Base-by-base conservation (phyloP, 148 eudicot species). In the Talinum fruticosum region DNA sequence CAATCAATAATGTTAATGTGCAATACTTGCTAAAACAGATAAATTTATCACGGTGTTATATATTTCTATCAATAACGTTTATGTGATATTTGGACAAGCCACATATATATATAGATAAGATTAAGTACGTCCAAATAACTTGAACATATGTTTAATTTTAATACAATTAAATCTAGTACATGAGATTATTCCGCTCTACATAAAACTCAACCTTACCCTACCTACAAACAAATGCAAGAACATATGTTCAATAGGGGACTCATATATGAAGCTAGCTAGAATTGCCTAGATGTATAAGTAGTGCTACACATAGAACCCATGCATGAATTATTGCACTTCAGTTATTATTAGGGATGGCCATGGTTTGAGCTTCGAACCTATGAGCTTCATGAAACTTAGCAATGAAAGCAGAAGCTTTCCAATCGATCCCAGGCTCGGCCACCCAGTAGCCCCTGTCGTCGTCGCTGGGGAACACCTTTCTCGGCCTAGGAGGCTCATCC, bases 391-490 rank as follows among this genome's bases (percentile, higher is more conserved):
- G 86, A 47, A 78, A 69, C 64, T 8, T 78, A 26, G 71, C 84
- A 21, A 84, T 81, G 69, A 81, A 84, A 14, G 76, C 84, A 10
- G 86, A 78, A 8, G 86, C 82, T 57, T 79, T 74, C 38, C 79
- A 41, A 53, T 84, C 86, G 29, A 84, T 81, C 1, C 84, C 84
- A 0, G 86, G 86, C 77, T 81, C 79, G 8, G 84, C 84, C 66
- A 84, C 86, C 80, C 83, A 87, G 0, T 69, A 79, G 6, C 86
- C 82, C 78, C 82, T 74, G 75, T 87, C 90, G 30, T 85, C 88
- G 38, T 87, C 90, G 38, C 90, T 87, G 15, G 80, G 86, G 66
- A 73, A 87, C 64, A 83, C 86, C 37, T 82, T 87, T 75, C 76
- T 80, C 69, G 66, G 66, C 33, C 66, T 62, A 2, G 76, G 76